Evolutionary conservation across 2,329 filamentous ascomycete genomes (phyloP), one percentile per base, ranked within the genome.

Genomic region (Sarocladium brachiariae): DNA sequence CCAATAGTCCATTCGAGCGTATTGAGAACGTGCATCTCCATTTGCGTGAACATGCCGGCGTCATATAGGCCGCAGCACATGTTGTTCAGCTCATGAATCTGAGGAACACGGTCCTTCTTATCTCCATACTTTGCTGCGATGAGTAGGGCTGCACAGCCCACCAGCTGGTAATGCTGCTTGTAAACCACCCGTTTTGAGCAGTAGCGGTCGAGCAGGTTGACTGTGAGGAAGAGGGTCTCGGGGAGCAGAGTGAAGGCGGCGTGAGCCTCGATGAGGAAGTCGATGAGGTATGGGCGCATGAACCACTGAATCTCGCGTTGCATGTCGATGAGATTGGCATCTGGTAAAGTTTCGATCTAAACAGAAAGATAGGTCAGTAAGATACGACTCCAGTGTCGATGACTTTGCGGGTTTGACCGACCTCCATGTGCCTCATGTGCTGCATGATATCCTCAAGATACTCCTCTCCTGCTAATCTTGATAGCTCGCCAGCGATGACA

Each of bases 251-350:
- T 87, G 71, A 97, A 99, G 54, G 92, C 92, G 58, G 89, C 87
- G 65, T 99, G 93, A 48, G 92, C 93, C 78, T 99, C 93, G 61
- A 97, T 87, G 58, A 99, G 81, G 72, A 99, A 99, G 74, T 99
- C 93, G 65, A 99, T 87, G 31, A 99, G 84, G 69, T 96, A 97
- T 0, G 93, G 93, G 61, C 93, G 79, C 93, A 99, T 99, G 72
- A 95, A 97, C 93, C 93, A 99, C 67, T 97, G 90, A 56, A 99
- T 97, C 77, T 99, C 93, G 58, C 91, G 90, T 71, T 99, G 93
- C 70, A 97, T 96, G 68, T 99, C 93, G 67, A 99, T 99, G 31
- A 95, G 90, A 68, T 92, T 92, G 66, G 95, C 92, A 69, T 99
- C 93, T 50, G 93, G 89, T 57, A 97, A 76, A 24, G 93, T 97